Evolutionary conservation across 2,329 filamentous ascomycete genomes (phyloP).

Genomic region (Calcarisporium arbuscula): DNA sequence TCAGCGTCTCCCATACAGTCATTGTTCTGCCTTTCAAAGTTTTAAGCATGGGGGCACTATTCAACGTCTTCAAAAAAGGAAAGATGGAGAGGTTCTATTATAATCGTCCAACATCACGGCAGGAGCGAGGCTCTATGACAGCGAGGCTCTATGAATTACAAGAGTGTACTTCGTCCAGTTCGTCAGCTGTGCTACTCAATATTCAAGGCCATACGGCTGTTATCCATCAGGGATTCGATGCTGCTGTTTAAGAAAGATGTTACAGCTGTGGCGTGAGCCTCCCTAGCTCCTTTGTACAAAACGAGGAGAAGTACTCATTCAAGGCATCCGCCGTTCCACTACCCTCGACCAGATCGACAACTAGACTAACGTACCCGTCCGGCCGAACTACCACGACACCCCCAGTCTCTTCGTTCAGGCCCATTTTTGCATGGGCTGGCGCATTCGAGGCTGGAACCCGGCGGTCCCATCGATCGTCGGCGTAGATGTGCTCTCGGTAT

Average conservation of each 20-base stretch:
- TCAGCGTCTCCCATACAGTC: no score
- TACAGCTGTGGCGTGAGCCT: constrained; percentile 20
- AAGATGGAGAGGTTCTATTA: no score
- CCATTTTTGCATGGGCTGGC: constrained; percentile 81
- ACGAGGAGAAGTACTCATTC: constrained; percentile 73
- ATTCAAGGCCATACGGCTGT: no score
- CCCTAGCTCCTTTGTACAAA: constrained; percentile 57
- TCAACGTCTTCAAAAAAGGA: no score
- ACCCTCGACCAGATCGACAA: constrained; percentile 68
- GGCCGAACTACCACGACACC: constrained; percentile 80
- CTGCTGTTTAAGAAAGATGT: not conserved
- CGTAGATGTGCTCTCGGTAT: constrained; percentile 79
- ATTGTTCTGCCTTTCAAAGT: no score
- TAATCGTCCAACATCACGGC: no score
- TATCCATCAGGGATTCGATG: no score
- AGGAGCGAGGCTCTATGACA: no score
- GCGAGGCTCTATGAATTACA: no score
- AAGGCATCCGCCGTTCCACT: constrained; percentile 73
- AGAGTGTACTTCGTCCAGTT: no score
- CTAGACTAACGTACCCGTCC: constrained; percentile 79
- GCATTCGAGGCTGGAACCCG: constrained; percentile 63
- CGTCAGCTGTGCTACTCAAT: no score
- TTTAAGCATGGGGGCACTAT: no score
- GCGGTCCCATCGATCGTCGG: constrained; percentile 73
- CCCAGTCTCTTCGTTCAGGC: constrained; percentile 64